Conservation (phyloP, 2,329 filamentous ascomycete species). For the Colletotrichum euphorbiae region DNA sequence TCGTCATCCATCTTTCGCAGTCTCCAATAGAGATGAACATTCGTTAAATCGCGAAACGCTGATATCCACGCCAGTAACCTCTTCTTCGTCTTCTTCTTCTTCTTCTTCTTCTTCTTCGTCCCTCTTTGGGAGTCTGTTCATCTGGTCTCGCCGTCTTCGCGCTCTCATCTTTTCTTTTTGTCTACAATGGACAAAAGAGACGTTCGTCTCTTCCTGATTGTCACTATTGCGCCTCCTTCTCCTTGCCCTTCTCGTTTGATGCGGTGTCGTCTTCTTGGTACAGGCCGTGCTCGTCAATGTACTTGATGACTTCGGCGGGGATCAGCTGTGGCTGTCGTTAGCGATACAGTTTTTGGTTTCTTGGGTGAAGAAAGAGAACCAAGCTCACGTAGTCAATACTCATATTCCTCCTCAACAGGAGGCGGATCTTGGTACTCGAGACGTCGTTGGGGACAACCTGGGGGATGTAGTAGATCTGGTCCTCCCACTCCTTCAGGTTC, state of each 20-base stretch:
- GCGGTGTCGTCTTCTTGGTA: constrained; percentile 62
- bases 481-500: constrained; percentile 83
- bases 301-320: constrained; percentile 79
- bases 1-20: constrained; percentile 28
- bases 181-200: not conserved
- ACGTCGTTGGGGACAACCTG: constrained; percentile 91
- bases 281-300: constrained; percentile 75
- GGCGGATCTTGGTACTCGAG: constrained; percentile 44
- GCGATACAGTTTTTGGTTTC: constrained; percentile 55
- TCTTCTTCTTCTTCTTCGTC: constrained; percentile 1
- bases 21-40: not conserved
- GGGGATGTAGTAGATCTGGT: constrained; percentile 88
- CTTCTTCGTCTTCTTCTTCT: constrained; percentile 9
- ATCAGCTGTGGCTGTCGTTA: constrained; percentile 81
- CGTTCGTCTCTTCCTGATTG: not conserved
- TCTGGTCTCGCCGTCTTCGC: not conserved
- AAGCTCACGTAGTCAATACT: constrained; percentile 40
- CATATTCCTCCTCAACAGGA: constrained; percentile 41
- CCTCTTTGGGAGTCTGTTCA: not conserved
- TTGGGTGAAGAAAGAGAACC: too few relatives aligned
- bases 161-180: constrained; percentile 19
- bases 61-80: constrained; percentile 31
- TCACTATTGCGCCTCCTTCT: constrained; percentile 31
- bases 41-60: constrained; percentile 34
- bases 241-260: constrained; percentile 35